Evolutionary conservation across 2,329 filamentous ascomycete species (phyloP).

Genomic region (Cordyceps javanica): DNA sequence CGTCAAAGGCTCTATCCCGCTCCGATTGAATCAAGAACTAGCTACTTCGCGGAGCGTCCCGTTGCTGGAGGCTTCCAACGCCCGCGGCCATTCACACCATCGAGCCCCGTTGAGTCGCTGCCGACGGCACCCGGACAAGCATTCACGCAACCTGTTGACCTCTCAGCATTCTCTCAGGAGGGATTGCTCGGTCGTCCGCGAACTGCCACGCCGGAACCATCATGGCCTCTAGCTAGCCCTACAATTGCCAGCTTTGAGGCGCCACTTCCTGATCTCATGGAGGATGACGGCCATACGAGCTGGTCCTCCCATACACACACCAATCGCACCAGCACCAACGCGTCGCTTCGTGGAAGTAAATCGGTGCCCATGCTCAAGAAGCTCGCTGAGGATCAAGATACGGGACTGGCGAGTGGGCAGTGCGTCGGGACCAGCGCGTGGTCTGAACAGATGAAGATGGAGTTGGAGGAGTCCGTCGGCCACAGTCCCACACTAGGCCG

Average conservation of each 20-base stretch:
- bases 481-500: conserved; percentile 26
- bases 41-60: conserved; percentile 34
- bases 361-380: conserved; percentile 50
- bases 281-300: conserved; percentile 51
- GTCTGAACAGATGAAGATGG: not conserved
- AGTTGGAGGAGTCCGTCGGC: conserved; percentile 19
- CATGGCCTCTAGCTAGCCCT: conserved; percentile 33
- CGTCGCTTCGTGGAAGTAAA: conserved; percentile 48
- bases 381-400: conserved; percentile 29
- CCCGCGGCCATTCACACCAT: conserved; percentile 35
- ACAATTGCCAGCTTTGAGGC: conserved; percentile 30
- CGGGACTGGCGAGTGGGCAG: conserved; percentile 3
- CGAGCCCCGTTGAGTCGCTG: conserved; percentile 18
- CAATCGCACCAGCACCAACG: conserved; percentile 41
- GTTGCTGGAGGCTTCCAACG: conserved; percentile 39
- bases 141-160: conserved; percentile 8
- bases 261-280: conserved; percentile 52
- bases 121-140: conserved; percentile 14
- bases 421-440: conserved; percentile 4
- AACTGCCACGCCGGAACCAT: conserved; percentile 32
- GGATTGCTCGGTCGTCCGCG: conserved; percentile 34
- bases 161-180: conserved; percentile 21
- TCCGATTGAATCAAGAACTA: conserved; percentile 32
- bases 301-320: conserved; percentile 32
- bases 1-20: conserved; percentile 42